Percentiles rank a stretch among this genome's conserved stretches.
These are phyloP conservation scores for Plasmodium fragile DNA, from an alignment of 169 alveolate species.

Conservation along the genomic window DNA sequence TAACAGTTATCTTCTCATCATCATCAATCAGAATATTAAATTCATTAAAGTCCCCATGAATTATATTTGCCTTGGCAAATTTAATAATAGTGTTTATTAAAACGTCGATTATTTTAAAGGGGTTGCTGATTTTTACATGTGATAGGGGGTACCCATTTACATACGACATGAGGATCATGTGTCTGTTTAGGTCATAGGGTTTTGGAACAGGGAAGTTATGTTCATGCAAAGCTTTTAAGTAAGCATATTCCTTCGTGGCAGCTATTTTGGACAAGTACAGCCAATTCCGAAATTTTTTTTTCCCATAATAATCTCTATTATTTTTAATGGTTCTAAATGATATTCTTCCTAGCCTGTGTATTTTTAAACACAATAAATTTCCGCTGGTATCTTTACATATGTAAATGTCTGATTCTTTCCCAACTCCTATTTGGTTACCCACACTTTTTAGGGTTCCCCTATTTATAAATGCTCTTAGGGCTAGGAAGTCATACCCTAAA, in stretches of 20 bases:
- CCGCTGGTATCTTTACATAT: conserved; percentile 94
- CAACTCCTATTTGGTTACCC: conserved; percentile 97
- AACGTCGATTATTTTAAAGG: neutral
- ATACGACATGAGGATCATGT: conserved; percentile 97
- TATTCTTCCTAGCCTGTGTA: conserved; percentile 93
- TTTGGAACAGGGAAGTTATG: conserved; percentile 97
- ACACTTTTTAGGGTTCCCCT: conserved; percentile 94
- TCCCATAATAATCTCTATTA: conserved; percentile 98
- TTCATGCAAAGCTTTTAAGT: conserved; percentile 95
- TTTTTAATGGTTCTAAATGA: conserved; percentile 98
- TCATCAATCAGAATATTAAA: conserved; percentile 95
- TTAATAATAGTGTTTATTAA: conserved; percentile 83
- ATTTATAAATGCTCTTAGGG: conserved; percentile 95
- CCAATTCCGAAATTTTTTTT: conserved; percentile 98
- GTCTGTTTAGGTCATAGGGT: conserved; percentile 98
- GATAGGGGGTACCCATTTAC: conserved; percentile 96
- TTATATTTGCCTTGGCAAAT: conserved; percentile 96
- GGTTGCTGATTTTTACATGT: conserved; percentile 85
- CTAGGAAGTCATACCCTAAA: conserved; percentile 98
- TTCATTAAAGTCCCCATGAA: conserved; percentile 99
- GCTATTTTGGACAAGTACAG: conserved; percentile 98
- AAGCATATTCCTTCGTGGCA: conserved; percentile 98
- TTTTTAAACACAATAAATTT: conserved; percentile 84
- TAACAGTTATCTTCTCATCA: conserved; percentile 90
- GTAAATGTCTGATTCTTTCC: conserved; percentile 99